Evolutionary conservation across 805 yeast species (phyloP).

Genomic region (Barnettozyma siamensis): DNA sequence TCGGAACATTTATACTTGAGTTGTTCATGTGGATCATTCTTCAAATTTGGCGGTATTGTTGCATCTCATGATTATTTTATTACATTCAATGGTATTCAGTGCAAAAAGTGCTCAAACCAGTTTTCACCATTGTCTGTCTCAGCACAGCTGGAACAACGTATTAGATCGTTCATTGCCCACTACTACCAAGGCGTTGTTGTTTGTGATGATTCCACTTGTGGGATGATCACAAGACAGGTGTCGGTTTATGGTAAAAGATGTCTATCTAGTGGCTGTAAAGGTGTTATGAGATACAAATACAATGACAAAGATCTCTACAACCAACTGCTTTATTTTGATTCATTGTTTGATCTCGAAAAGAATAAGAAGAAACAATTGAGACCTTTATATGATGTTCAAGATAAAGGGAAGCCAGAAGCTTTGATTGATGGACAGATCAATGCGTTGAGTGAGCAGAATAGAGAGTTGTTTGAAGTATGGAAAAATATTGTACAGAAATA

Average conservation of each 20-base stretch:
- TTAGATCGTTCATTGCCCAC: conserved; percentile 61
- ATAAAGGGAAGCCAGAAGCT: conserved; percentile 28
- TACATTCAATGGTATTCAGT: conserved; percentile 64
- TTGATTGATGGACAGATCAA: conserved; percentile 48
- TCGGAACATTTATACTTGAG: conserved; percentile 47
- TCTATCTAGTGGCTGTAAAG: conserved; percentile 55
- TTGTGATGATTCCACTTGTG: conserved; percentile 86
- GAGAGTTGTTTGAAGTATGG: conserved; percentile 49
- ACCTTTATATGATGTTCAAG: conserved; percentile 41
- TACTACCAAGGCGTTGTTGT: conserved; percentile 84
- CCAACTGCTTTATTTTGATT: conserved; percentile 73
- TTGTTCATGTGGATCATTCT: conserved; percentile 58
- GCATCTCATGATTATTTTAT: conserved; percentile 56
- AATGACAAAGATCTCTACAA: conserved; percentile 78
- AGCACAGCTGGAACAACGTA: conserved; percentile 67
- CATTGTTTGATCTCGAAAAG: conserved; percentile 77
- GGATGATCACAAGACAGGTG: conserved; percentile 72
- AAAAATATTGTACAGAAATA: conserved; percentile 64
- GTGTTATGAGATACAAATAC: conserved; percentile 73
- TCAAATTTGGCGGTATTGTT: conserved; percentile 71
- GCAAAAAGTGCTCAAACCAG: conserved; percentile 51
- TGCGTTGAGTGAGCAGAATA: conserved; percentile 77
- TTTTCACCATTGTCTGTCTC: conserved; percentile 53
- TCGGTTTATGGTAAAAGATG: conserved; percentile 88
- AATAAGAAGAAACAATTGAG: conserved; percentile 54